Conservation (phyloP, 2,329 filamentous ascomycete genomes). For the Fusarium dimerum region DNA sequence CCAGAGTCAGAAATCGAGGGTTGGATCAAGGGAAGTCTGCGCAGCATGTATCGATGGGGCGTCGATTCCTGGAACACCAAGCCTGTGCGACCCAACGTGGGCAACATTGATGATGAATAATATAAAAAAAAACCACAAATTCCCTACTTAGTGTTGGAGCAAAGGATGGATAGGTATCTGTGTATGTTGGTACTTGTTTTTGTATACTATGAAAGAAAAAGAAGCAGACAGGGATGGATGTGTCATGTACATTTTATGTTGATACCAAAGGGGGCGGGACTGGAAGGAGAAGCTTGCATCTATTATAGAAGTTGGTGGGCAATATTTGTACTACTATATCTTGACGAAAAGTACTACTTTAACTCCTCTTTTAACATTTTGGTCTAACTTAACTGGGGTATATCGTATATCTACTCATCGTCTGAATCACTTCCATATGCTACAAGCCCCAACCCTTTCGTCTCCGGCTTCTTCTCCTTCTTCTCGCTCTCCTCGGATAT, state of each 20-base stretch:
- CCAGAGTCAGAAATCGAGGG: constrained; percentile 71
- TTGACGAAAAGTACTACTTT: constrained; percentile 8
- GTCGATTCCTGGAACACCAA: constrained; percentile 41
- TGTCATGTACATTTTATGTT: no score
- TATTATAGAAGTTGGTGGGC: no score
- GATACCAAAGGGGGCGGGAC: no score
- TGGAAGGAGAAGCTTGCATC: no score
- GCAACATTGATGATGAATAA: constrained; percentile 39
- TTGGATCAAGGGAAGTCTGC: constrained; percentile 62
- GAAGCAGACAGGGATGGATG: no score
- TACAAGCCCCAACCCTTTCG: constrained; percentile 45
- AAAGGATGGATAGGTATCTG: no score
- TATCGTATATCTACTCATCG: constrained; percentile 35
- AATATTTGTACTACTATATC: no score
- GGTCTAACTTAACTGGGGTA: not conserved
- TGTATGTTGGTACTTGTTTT: no score
- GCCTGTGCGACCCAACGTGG: constrained; percentile 44
- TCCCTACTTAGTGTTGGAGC: no score
- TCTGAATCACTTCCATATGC: constrained; percentile 56
- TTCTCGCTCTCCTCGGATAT: not conserved
- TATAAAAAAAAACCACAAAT: constrained; percentile 4
- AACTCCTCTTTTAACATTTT: constrained; percentile 17
- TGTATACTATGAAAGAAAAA: no score
- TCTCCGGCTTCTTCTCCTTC: constrained; percentile 12
- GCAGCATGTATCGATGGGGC: constrained; percentile 55